phyloP scores from a whole-genome alignment of 148 eudicot genomes.

The Silene latifolia region DNA sequence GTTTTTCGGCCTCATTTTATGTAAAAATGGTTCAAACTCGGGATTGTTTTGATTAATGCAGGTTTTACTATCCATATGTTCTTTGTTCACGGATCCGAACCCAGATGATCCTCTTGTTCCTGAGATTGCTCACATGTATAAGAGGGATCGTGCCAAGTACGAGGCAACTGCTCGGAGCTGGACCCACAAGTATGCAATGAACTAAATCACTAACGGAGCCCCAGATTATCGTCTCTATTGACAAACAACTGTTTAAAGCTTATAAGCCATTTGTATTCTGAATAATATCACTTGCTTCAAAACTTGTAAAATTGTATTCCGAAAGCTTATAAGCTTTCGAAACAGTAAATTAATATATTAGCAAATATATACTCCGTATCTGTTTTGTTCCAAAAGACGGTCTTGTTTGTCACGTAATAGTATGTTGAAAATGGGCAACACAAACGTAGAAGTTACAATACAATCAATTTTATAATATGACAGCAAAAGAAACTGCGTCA shows the following conservation, averaged over 20 bases:
- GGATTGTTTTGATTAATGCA: neutral
- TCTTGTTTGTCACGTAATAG: neutral
- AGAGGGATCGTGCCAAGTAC: conserved; percentile 26
- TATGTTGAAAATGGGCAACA: neutral
- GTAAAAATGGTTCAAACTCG: neutral
- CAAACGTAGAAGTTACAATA: neutral
- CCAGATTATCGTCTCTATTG: neutral
- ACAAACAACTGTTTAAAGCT: neutral
- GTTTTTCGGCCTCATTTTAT: neutral
- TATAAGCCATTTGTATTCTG: neutral
- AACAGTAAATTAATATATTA: too few species aligned
- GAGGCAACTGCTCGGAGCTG: conserved; percentile 33
- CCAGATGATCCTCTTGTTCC: conserved; percentile 37
- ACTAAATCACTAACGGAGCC: neutral
- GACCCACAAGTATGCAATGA: conserved; percentile 36
- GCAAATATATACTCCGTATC: too few species aligned
- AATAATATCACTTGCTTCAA: neutral
- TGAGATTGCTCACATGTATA: conserved; percentile 31
- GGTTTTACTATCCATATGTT: conserved; percentile 34
- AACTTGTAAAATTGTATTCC: neutral
- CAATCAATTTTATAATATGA: too few species aligned
- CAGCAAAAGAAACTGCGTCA: too few species aligned
- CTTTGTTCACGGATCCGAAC: conserved; percentile 33
- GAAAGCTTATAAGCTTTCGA: neutral
- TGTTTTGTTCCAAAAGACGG: neutral